Percentiles rank a stretch among this genome's conserved stretches.
Evolutionary conservation across 768 basidiomycete genomes (phyloP).

Genomic region (Podaxis carcinomalis): DNA sequence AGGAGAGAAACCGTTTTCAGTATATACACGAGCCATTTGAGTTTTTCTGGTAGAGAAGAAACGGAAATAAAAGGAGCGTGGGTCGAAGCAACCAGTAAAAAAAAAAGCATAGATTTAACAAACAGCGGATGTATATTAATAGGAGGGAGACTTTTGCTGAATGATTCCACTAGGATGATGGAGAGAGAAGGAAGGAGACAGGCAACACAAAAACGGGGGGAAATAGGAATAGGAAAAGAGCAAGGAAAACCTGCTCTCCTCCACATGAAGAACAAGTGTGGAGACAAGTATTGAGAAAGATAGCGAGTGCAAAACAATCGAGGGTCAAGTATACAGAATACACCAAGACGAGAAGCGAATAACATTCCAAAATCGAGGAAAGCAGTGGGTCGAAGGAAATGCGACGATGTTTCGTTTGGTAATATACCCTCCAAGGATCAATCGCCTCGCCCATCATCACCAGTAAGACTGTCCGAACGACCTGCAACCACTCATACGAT

Average conservation of each 20-base stretch:
- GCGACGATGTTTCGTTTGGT: background rate
- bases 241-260: conserved; percentile 22
- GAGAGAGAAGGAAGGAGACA: background rate
- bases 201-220: background rate
- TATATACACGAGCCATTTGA: conserved; percentile 7
- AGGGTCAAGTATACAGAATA: conserved; percentile 11
- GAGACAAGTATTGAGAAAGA: conserved; percentile 28
- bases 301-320: conserved; percentile 18
- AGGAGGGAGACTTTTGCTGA: conserved; percentile 21
- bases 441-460: conserved; percentile 39
- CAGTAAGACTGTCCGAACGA: conserved; percentile 41
- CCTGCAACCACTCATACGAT: conserved; percentile 30
- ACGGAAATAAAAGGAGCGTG: conserved; percentile 10
- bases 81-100: conserved; percentile 7
- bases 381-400: conserved; percentile 7
- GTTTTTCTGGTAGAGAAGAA: conserved; percentile 2
- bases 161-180: conserved; percentile 24
- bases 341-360: conserved; percentile 12
- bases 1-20: conserved; percentile 17
- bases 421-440: conserved; percentile 17
- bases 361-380: conserved; percentile 9
- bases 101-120: conserved; percentile 30
- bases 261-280: conserved; percentile 23
- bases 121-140: conserved; percentile 30
- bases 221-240: background rate